Evolutionary conservation across 2,329 filamentous ascomycete species (phyloP).

Genomic region (Dichotomopilus funicola): DNA sequence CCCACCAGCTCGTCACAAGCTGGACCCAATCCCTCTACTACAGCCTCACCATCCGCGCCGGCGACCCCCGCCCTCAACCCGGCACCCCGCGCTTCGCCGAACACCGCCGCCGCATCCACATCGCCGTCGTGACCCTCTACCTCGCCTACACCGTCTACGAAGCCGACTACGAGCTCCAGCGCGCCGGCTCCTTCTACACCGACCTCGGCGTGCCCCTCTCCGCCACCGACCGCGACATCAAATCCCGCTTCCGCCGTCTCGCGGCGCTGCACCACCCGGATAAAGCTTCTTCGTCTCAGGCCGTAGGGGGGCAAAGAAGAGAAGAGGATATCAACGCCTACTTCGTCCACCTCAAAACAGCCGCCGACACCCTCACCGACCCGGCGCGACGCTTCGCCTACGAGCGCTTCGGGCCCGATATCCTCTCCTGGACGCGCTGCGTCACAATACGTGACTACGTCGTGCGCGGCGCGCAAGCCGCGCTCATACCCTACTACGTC

Average conservation of each 20-base stretch:
- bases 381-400: conserved; percentile 77
- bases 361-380: conserved; percentile 75
- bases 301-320: conserved; percentile 11
- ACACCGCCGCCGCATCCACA: conserved; percentile 77
- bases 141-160: conserved; percentile 91
- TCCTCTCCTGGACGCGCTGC: conserved; percentile 51
- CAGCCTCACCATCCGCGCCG: conserved; percentile 79
- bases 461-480: conserved; percentile 50
- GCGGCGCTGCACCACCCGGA: conserved; percentile 73
- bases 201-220: conserved; percentile 63
- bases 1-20: conserved; percentile 62
- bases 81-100: conserved; percentile 61
- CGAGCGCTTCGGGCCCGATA: conserved; percentile 74
- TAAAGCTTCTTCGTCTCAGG: conserved; percentile 45
- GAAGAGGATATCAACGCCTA: conserved; percentile 33
- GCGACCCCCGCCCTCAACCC: conserved; percentile 69
- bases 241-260: conserved; percentile 76
- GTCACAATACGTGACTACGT: conserved; percentile 68
- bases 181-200: conserved; percentile 69
- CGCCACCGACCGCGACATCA: conserved; percentile 69
- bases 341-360: conserved; percentile 79
- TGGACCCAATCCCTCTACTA: conserved; percentile 81
- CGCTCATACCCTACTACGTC: conserved; percentile 54
- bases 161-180: conserved; percentile 72
- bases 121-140: conserved; percentile 75